Base-by-base conservation (phyloP, 1,139 yeast genomes). In the Yamadazyma diddensiae region DNA sequence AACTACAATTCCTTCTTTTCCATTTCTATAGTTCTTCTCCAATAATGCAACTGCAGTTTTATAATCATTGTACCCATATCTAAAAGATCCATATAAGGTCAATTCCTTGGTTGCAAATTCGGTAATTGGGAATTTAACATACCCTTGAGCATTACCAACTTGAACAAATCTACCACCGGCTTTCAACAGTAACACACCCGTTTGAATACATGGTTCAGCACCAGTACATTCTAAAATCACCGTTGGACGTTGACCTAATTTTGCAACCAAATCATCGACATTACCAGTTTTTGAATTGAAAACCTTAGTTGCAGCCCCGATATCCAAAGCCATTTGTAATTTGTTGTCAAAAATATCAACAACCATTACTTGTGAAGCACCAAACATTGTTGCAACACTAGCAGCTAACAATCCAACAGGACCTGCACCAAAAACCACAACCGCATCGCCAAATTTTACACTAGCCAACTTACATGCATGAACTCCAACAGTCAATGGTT, bases 381-480 rank as follows among this genome's bases (percentile, higher is more conserved):
- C 97, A 45, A 82, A 84, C 10, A 90, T 84, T 36, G 73, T 73
- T 14, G 94, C 94, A 21, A 81, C 82, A 25, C 83, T 76, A 21
- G 94, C 95, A 32, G 82, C 70, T 40, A 88, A 66, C 31, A 88
- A 62, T 22, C 97, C 97, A 41, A 88, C 92, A 7, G 97, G 96
- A 9, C 97, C 97, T 19, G 95, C 96, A 32, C 97, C 97, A 47
- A 84, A 82, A 4, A 88, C 83, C 24, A 80, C 79, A 16, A 82
- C 85, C 9, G 73, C 67, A 41, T 85, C 94, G 40, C 94, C 94
- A 43, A 83, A 77, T 27, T 62, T 69, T 35, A 84, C 65, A 20
- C 70, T 70, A n/a, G 83, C 85, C 37, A 78, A 69, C 55, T 79
- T 82, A 39, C 80, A 71, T 4, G 92, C 92, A 48, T 86, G 95